Evolutionary conservation across 2,329 filamentous ascomycete species (phyloP).

Genomic region (Colletotrichum sp.): DNA sequence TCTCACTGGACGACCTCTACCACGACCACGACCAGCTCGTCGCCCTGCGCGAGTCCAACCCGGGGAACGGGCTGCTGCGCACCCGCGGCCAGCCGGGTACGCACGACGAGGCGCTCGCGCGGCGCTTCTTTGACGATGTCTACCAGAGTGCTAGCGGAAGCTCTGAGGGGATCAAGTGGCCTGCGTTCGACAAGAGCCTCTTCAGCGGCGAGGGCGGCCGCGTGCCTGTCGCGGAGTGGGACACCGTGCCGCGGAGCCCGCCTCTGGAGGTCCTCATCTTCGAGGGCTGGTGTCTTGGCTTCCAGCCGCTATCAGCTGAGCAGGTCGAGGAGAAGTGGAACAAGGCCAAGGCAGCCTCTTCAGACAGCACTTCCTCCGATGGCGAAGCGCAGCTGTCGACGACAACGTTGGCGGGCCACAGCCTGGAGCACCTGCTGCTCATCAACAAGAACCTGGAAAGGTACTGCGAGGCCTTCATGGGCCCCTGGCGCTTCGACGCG

Average conservation of each 20-base stretch:
- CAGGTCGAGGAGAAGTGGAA: constrained; percentile 8
- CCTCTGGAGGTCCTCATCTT: constrained; percentile 15
- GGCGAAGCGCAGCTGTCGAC: not conserved
- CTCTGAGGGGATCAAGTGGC: not conserved
- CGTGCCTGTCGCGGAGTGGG: not conserved
- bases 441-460: constrained; percentile 13
- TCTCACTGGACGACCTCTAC: constrained; percentile 18
- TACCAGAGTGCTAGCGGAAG: no score
- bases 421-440: not conserved
- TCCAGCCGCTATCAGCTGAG: not conserved
- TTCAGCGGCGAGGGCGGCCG: constrained; percentile 11
- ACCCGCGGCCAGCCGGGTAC: constrained; percentile 17
- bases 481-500: constrained; percentile 14
- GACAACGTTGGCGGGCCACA: constrained; percentile 2
- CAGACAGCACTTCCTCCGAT: not conserved
- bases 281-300: constrained; percentile 20
- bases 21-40: constrained; percentile 12
- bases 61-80: not conserved
- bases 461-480: constrained; percentile 19
- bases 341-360: not conserved
- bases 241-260: constrained; percentile 1
- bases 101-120: constrained; percentile 12
- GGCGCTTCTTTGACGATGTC: constrained; percentile 8
- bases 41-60: not conserved
- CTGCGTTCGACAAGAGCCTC: constrained; percentile 17